A percentile compares a stretch with the other conserved stretches of the same genome.
phyloP scores from a whole-genome alignment of 2,329 filamentous ascomycete genomes.

The Cladosporium sp. region DNA sequence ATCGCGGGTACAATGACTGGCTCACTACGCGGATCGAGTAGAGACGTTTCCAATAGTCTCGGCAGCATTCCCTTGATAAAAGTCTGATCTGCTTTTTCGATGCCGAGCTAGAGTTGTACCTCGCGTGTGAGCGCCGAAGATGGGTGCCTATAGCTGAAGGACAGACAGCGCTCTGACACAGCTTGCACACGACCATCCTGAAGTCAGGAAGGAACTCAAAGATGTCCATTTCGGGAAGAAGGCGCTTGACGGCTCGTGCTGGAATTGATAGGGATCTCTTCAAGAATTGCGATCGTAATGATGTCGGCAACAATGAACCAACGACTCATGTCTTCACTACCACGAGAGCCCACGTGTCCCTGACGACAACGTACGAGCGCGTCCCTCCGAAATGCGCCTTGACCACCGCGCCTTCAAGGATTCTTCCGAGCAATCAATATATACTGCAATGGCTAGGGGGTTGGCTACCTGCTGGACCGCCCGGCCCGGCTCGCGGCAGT shows the following conservation, averaged over 20 bases:
- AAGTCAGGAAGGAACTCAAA: not conserved
- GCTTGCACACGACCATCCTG: not conserved
- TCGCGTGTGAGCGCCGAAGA: not conserved
- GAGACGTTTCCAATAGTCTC: not conserved
- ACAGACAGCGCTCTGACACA: not conserved
- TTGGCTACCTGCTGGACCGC: too few species aligned
- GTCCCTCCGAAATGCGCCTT: too few species aligned
- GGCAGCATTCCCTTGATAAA: not conserved
- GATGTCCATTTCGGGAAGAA: not conserved
- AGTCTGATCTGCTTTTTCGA: not conserved
- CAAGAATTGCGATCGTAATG: too few species aligned
- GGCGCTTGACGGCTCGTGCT: not conserved
- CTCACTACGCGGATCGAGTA: not conserved
- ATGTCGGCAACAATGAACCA: too few species aligned
- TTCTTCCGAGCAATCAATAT: too few species aligned
- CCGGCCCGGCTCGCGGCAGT: too few species aligned
- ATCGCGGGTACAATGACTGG: not conserved
- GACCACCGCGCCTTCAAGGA: too few species aligned
- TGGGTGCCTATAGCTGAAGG: not conserved
- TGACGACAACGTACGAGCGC: too few species aligned
- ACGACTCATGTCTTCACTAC: too few species aligned
- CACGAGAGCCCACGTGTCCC: too few species aligned
- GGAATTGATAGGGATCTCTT: too few species aligned
- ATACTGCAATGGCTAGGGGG: too few species aligned
- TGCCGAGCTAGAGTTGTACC: not conserved